Evolutionary conservation across 805 yeast species (phyloP).

Genomic region (Danielia reshetovae): DNA sequence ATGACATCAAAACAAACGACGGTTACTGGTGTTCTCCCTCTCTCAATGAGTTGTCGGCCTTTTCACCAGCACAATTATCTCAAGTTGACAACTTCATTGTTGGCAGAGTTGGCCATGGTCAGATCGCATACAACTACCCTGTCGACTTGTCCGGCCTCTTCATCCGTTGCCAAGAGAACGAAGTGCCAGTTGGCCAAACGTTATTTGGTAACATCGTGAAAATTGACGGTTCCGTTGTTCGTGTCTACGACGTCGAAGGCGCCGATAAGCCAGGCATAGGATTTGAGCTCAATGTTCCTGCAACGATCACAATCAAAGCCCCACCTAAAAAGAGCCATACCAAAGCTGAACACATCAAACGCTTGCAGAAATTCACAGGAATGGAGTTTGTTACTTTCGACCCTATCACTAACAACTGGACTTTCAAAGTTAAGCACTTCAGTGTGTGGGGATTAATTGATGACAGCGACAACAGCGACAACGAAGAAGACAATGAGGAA

Average conservation of each 20-base stretch:
- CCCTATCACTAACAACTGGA: conserved; percentile 70
- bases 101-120: conserved; percentile 68
- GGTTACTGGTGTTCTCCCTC: conserved; percentile 78
- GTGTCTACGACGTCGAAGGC: conserved; percentile 57
- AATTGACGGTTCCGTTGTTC: conserved; percentile 49
- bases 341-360: conserved; percentile 44
- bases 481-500: conserved; percentile 34
- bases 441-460: conserved; percentile 90
- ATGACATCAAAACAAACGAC: conserved; percentile 9
- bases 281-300: conserved; percentile 70
- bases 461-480: conserved; percentile 48
- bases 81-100: conserved; percentile 60
- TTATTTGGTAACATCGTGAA: conserved; percentile 31
- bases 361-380: conserved; percentile 53
- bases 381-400: conserved; percentile 80
- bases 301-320: conserved; percentile 63
- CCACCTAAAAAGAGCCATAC: conserved; percentile 47
- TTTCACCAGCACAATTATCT: conserved; percentile 46
- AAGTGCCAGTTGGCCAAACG: conserved; percentile 37
- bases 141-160: conserved; percentile 63
- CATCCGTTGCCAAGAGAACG: conserved; percentile 31
- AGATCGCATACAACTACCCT: conserved; percentile 59
- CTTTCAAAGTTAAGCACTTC: conserved; percentile 83
- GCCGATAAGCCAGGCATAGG: conserved; percentile 56
- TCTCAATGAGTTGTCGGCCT: conserved; percentile 41